Evolutionary conservation across 352 stramenopile species (phyloP).

Genomic region (Phytophthora melonis): DNA sequence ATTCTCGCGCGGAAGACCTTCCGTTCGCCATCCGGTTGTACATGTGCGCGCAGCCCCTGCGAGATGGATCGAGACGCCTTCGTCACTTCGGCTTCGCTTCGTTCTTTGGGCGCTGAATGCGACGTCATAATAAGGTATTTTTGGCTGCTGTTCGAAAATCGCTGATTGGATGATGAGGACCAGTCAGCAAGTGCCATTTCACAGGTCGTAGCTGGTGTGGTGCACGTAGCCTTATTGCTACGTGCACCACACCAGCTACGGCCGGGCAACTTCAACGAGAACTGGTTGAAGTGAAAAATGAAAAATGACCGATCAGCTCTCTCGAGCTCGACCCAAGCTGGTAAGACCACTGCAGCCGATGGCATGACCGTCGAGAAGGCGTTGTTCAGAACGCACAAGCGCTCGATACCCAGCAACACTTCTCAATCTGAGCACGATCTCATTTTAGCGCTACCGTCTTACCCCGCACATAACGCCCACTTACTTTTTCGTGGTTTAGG

Average conservation of each 20-base stretch:
- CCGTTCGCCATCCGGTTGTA: conserved; percentile 85
- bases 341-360: too few relatives aligned
- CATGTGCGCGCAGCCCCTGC: conserved; percentile 47
- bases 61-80: background rate
- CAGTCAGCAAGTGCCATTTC: conserved; percentile 13
- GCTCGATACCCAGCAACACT: too few relatives aligned
- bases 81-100: conserved; percentile 5
- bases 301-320: too few relatives aligned
- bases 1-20: conserved; percentile 58
- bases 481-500: too few relatives aligned
- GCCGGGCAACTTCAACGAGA: background rate
- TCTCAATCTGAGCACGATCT: too few relatives aligned
- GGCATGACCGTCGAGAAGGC: too few relatives aligned
- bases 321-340: too few relatives aligned
- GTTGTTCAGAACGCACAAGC: too few relatives aligned
- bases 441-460: too few relatives aligned
- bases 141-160: conserved; percentile 2
- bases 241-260: too few relatives aligned
- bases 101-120: conserved; percentile 1
- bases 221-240: background rate
- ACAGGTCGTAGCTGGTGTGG: background rate
- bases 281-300: too few relatives aligned
- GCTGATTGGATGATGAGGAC: conserved; percentile 7
- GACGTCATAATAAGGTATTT: conserved; percentile 21
- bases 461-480: too few relatives aligned